phyloP scores from a whole-genome alignment of 2,329 filamentous ascomycete genomes.

The Fonsecaea erecta region DNA sequence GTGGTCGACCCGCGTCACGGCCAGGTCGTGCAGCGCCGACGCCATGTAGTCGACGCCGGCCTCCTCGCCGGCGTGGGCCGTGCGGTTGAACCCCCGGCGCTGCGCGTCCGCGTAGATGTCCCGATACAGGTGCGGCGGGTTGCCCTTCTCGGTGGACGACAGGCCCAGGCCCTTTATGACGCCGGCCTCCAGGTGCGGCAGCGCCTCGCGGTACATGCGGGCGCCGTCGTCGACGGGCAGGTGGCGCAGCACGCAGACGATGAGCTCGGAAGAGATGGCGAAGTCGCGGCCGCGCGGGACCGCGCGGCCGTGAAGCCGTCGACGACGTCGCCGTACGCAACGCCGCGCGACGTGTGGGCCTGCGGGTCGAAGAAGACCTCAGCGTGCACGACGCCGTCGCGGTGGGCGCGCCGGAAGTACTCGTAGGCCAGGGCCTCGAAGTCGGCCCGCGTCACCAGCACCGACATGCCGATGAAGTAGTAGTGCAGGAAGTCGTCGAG shows the following conservation, averaged over 20 bases:
- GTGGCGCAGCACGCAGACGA: constrained; percentile 70
- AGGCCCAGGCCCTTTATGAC: constrained; percentile 68
- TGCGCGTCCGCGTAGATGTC: constrained; percentile 64
- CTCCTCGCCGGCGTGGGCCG: constrained; percentile 77
- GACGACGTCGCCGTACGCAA: constrained; percentile 67
- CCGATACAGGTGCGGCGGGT: constrained; percentile 63
- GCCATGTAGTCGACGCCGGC: constrained; percentile 69
- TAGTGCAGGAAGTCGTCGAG: constrained; percentile 76
- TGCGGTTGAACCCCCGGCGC: constrained; percentile 62
- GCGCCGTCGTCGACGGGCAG: constrained; percentile 30
- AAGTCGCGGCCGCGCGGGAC: constrained; percentile 62
- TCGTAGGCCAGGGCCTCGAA: constrained; percentile 74
- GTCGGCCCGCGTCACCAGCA: constrained; percentile 66
- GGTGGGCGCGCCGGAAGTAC: constrained; percentile 69
- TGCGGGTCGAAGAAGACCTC: constrained; percentile 85
- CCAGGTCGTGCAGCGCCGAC: constrained; percentile 65
- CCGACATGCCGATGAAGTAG: constrained; percentile 78
- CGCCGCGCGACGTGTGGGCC: constrained; percentile 69
- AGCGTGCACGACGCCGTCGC: constrained; percentile 71
- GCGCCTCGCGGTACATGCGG: constrained; percentile 32
- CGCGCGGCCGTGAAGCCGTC: constrained; percentile 66
- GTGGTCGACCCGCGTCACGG: constrained; percentile 73
- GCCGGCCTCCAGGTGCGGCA: constrained; percentile 52
- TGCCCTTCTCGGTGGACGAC: constrained; percentile 65
- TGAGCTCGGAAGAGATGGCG: constrained; percentile 68